Evolutionary conservation across 441 rosid species (phyloP), one percentile per base, ranked within the genome.

Genomic region (Brassica balearica): DNA sequence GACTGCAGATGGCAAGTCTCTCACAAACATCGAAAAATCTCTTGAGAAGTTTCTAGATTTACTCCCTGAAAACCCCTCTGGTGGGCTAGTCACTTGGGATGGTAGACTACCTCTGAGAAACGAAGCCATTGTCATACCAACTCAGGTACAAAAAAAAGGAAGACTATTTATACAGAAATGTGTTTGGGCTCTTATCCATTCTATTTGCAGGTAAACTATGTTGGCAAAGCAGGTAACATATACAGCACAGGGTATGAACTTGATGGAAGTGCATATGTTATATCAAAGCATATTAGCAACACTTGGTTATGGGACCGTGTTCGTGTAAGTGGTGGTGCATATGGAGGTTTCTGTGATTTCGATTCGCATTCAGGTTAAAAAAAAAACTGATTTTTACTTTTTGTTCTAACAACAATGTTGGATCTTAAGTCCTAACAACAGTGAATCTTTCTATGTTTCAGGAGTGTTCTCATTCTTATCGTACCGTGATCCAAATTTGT

Each of bases 231-330:
- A 7, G 97, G 89, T 61, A 96, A 96, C 68, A 10, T 96, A 15
- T 92, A 87, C 80, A 88, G 85, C 48, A 84, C 86, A 0, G 98
- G 97, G 41, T 96, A 96, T 81, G 77, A 90, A 81, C 92, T 91
- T 34, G 81, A 77, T 60, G 99, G 98, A 74, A 96, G 97, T 83
- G 88, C 97, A 17, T 94, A 96, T 84, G 99, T 96, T 51, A 90
- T 96, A 80, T 94, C 99, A 56, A 94, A 94, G 80, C 77, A 92
- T 82, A 91, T 96, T 67, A 88, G 94, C 78, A 91, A 88, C 29
- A 88, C 98, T 51, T 96, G 99, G 98, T 83, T 96, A 88, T 96
- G 98, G 99, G 97, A 94, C 64, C 94, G 94, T 56, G 97, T 94
- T 74, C 94, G 97, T 72, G 96, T 96, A 46, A 92, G 98, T 36